Evolutionary conservation across 108 stramenopile species (phyloP), one percentile per base, ranked within the genome.

Genomic region (Bacterosira constricta): DNA sequence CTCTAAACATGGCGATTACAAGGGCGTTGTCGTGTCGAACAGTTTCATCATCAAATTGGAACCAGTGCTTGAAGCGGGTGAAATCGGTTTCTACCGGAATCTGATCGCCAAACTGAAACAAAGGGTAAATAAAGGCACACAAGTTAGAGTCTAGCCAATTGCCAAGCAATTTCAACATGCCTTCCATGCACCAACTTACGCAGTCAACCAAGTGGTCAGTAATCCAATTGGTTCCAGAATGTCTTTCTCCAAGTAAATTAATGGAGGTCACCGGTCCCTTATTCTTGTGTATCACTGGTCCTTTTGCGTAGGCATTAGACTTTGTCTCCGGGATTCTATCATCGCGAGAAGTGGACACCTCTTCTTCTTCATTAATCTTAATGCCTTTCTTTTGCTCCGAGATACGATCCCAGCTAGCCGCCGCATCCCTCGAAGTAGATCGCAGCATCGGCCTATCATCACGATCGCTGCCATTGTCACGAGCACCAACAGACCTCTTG

Each of bases 181-280:
- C n/a, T n/a, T n/a, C n/a, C n/a, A n/a, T n/a, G n/a, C n/a, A n/a
- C n/a, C n/a, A 56, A 56, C 55, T 56, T 34, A 56, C 36, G 56
- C 79, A 80, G 15, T 59, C 54, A 8, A 34, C 13, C 49, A 80
- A 62, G 69, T 80, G 79, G 47, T 69, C 64, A 15, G 51, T 47
- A 30, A 80, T 80, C 79, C 79, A 80, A 36, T 66, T 80, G 4
- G 73, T 75, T 4, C 79, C 79, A 34, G 61, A 63, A 67, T 80
- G 72, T 35, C 73, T 65, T 50, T 80, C 79, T 36, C 79, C 79
- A 36, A 80, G 50, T 42, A 80, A 79, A 59, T 53, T 49, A 18
- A 71, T 71, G 13, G 69, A 39, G 5, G 52, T 55, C 21, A 23
- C 52, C 34, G 31, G 32, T 13, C 63, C 44, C 15, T 50, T 46